A percentile compares a stretch with the other conserved stretches of the same genome.
Evolutionary conservation across 164 flowering plant species (phyloP).

Genomic region (Kalanchoe fedtschenkoi): DNA sequence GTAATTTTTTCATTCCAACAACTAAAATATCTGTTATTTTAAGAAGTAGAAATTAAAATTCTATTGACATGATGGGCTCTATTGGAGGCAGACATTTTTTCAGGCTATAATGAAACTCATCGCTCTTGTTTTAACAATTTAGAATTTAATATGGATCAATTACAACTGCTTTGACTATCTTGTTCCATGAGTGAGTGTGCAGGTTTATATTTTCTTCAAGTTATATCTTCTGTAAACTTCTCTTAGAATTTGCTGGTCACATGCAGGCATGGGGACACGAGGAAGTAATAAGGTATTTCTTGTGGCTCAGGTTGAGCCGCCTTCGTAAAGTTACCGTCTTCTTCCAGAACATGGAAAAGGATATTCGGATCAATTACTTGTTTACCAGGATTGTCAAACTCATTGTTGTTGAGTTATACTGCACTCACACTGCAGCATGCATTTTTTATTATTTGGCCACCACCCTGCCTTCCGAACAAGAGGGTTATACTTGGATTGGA

Average conservation of each 20-base stretch:
- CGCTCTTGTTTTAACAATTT: not conserved
- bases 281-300: slow-evolving; percentile 50
- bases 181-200: no score
- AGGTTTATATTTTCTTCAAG: not conserved
- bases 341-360: slow-evolving; percentile 53
- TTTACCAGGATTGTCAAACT: slow-evolving; percentile 63
- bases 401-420: slow-evolving; percentile 53
- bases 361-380: slow-evolving; percentile 56
- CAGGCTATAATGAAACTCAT: not conserved
- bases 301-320: slow-evolving; percentile 56
- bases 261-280: slow-evolving; percentile 40
- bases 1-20: not conserved
- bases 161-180: no score
- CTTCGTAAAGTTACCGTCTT: slow-evolving; percentile 36
- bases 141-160: not conserved
- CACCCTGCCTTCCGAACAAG: slow-evolving; percentile 44
- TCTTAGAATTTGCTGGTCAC: not conserved
- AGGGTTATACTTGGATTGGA: slow-evolving; percentile 82
- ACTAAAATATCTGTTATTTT: not conserved
- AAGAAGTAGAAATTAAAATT: not conserved
- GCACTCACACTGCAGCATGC: slow-evolving; percentile 77
- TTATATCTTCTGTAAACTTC: not conserved
- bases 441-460: slow-evolving; percentile 73
- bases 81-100: not conserved
- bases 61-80: not conserved